Evolutionary conservation across 352 stramenopile species (phyloP).

Genomic region (Phytophthora ohioensis): DNA sequence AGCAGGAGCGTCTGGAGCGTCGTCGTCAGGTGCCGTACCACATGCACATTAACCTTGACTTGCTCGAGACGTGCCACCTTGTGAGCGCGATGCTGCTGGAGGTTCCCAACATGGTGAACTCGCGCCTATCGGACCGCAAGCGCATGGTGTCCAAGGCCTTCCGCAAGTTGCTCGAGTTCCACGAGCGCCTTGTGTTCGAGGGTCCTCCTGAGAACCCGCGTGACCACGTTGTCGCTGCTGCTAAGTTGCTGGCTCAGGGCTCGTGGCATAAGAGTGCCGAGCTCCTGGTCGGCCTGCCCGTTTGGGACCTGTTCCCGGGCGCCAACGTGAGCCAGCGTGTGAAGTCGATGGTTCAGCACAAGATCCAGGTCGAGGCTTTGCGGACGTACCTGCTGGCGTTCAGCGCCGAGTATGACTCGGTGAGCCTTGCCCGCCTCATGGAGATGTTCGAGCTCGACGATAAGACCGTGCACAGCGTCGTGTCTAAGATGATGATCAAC

Average conservation of each 20-base stretch:
- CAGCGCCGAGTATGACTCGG: conserved; percentile 96
- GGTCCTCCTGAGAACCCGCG: conserved; percentile 97
- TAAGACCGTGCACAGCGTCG: conserved; percentile 97
- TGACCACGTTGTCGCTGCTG: conserved; percentile 97
- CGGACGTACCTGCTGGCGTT: conserved; percentile 98
- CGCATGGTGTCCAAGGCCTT: conserved; percentile 96
- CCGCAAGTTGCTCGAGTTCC: conserved; percentile 92
- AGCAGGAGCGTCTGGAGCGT: conserved; percentile 98
- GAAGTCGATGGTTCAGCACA: conserved; percentile 92
- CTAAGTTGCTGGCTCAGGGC: conserved; percentile 94
- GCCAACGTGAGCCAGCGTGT: conserved; percentile 83
- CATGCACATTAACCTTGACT: conserved; percentile 99
- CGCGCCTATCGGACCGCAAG: conserved; percentile 80
- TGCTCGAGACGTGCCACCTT: conserved; percentile 98
- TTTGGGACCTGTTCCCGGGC: conserved; percentile 97
- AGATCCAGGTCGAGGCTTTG: conserved; percentile 97
- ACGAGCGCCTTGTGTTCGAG: conserved; percentile 95
- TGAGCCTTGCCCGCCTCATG: conserved; percentile 95
- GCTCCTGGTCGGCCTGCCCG: conserved; percentile 88
- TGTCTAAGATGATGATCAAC: conserved; percentile 99
- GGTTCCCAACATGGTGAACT: conserved; percentile 97
- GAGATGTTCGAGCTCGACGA: conserved; percentile 98
- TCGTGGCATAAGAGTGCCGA: conserved; percentile 96
- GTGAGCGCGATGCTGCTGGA: conserved; percentile 99
- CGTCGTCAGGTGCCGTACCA: conserved; percentile 98